Evolutionary conservation across 2,329 filamentous ascomycete species (phyloP), one percentile per base, ranked within the genome.

Genomic region (Cyclaneusma minus): DNA sequence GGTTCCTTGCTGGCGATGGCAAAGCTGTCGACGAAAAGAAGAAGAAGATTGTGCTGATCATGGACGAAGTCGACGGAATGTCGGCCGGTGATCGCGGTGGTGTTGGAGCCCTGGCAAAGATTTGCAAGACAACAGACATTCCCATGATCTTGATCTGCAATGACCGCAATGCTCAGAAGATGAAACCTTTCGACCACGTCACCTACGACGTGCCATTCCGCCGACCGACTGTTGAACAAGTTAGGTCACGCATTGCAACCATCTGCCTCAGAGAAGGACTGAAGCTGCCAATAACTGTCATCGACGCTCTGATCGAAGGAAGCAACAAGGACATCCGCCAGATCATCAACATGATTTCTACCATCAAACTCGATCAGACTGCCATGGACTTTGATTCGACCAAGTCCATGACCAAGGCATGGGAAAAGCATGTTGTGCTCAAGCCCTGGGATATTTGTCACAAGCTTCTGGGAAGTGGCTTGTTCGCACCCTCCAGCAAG

Each of bases 1-100:
- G 89, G 2, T 98, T 79, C 52, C 98, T 95, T 49, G 73, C 84
- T 5, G 73, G 72, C 3, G 80, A 85, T 29, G 79, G 80, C 13
- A 81, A 89, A 51, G 67, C 75, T 30, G 73, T 93, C 3, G 78
- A 94, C 22, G 54, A 60, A 4, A 62, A 63, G 10, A 95, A 89
- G 59, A 92, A 91, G 59, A 94, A 94, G 41, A 72, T 95, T 17
- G 82, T 94, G 5, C 58, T 98, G 25, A 83, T 98, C 54, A 95
- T 98, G 89, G 89, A 98, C 41, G 89, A 98, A 53, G 89, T 98
- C 4, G 89, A 98, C 43, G 89, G 89, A 27, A 95, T 98, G 89
- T 95, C 87, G 34, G 85, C 83, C 18, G 89, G 89, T 46, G 89
- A 98, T 48, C 76, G 89, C 34, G 89, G 89, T 38, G 89, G 89